Evolutionary conservation across 2,329 filamentous ascomycete species (phyloP).

Genomic region (Talaromyces rugulosus): DNA sequence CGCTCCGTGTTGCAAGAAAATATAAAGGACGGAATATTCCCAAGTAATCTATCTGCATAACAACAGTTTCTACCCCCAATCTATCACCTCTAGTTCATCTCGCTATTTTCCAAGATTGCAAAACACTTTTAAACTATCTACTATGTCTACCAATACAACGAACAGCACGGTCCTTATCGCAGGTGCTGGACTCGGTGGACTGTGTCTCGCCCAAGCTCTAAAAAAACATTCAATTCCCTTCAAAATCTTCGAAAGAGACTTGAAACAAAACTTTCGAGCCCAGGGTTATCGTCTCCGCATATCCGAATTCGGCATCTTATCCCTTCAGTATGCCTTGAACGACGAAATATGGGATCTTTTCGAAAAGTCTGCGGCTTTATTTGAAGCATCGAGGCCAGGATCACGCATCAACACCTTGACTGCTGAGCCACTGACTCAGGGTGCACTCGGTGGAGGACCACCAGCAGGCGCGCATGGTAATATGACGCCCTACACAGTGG

Average conservation of each 20-base stretch:
- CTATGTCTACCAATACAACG: background rate
- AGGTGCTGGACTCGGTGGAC: slow-evolving; percentile 32
- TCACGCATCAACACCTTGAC: slow-evolving; percentile 15
- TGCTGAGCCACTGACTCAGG: slow-evolving; percentile 4
- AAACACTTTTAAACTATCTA: background rate
- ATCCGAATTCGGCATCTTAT: slow-evolving; percentile 19
- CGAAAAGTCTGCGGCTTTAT: slow-evolving; percentile 17
- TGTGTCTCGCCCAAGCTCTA: slow-evolving; percentile 34
- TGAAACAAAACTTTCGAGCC: slow-evolving; percentile 23
- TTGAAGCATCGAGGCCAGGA: slow-evolving; percentile 1
- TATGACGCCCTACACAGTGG: slow-evolving; percentile 23
- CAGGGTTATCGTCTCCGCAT: slow-evolving; percentile 39
- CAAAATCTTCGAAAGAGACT: slow-evolving; percentile 34
- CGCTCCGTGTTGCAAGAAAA: background rate
- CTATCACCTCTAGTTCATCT: background rate
- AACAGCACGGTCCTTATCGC: slow-evolving; percentile 28
- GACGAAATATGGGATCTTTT: slow-evolving; percentile 17
- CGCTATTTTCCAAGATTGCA: background rate
- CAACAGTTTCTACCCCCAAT: background rate
- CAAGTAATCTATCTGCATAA: background rate
- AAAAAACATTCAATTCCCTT: slow-evolving; percentile 31
- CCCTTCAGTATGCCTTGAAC: slow-evolving; percentile 13
- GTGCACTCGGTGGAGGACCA: slow-evolving; percentile 11
- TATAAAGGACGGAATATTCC: background rate
- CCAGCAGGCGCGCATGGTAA: slow-evolving; percentile 14